Conservation (phyloP, 164 flowering plant genomes). For the Dillenia turbinata region DNA sequence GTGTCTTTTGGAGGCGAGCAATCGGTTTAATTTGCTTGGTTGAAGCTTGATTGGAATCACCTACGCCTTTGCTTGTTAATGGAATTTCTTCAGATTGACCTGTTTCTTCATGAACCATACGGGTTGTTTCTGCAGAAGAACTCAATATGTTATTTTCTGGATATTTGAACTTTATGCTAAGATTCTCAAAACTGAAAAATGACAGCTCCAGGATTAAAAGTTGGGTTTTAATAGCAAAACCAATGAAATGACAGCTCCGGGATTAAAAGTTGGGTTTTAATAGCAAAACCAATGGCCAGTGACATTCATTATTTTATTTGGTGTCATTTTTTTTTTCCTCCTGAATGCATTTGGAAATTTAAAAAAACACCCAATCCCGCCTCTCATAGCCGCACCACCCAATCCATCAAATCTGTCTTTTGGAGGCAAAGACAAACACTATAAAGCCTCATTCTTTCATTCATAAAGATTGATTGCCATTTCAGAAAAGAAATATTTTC, state of each 20-base stretch:
- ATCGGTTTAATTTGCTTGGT: conserved; percentile 55
- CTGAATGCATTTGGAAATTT: too few species aligned
- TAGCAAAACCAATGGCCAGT: background rate
- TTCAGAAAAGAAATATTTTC: too few species aligned
- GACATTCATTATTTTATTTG: background rate
- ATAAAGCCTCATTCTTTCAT: too few species aligned
- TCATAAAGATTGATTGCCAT: too few species aligned
- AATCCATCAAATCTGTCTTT: too few species aligned
- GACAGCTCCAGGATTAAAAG: background rate
- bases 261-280: background rate
- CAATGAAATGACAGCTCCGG: background rate
- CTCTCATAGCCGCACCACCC: too few species aligned
- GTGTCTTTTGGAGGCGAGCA: conserved; percentile 42
- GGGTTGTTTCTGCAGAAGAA: conserved; percentile 32
- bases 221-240: background rate
- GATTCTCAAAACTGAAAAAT: background rate
- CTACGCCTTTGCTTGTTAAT: conserved; percentile 33
- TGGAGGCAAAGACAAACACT: too few species aligned
- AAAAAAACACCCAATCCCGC: too few species aligned
- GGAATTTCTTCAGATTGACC: conserved; percentile 59
- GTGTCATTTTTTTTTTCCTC: background rate
- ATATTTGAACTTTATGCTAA: background rate
- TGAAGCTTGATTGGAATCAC: conserved; percentile 39
- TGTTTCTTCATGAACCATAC: conserved; percentile 50
- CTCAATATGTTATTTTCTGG: background rate